Conservation (phyloP, 108 stramenopile genomes). For the Fistulifera pelliculosa region DNA sequence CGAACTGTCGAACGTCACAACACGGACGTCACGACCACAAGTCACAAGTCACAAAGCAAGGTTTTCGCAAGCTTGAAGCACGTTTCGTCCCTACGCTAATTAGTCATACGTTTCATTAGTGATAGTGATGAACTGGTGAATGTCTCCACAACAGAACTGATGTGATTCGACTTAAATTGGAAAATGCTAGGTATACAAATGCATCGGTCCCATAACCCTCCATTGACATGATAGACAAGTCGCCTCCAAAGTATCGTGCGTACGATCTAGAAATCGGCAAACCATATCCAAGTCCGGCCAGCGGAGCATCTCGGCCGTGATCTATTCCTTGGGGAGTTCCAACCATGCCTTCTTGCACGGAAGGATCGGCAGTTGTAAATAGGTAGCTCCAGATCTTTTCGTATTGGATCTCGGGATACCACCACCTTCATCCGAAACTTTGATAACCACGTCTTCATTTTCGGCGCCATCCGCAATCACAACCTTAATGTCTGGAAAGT, state of each 20-base stretch:
- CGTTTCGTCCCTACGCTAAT: no score
- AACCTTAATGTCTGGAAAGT: conserved; percentile 88
- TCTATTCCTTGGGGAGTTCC: conserved; percentile 56
- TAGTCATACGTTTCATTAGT: no score
- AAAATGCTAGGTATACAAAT: conserved; percentile 85
- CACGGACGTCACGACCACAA: no score
- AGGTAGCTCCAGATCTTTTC: conserved; percentile 94
- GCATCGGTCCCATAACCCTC: conserved; percentile 99
- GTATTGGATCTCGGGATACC: conserved; percentile 94
- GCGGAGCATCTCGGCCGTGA: conserved; percentile 79
- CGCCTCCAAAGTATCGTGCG: conserved; percentile 97
- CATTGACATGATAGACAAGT: conserved; percentile 97
- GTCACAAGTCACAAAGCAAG: no score
- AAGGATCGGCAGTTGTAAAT: conserved; percentile 83
- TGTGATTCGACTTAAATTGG: no score
- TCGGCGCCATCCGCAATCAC: conserved; percentile 95
- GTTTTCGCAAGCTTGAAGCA: no score
- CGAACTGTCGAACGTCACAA: no score
- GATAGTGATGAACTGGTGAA: no score
- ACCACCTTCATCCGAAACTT: conserved; percentile 97
- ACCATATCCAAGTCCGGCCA: conserved; percentile 97
- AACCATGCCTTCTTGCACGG: conserved; percentile 77
- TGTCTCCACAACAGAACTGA: no score
- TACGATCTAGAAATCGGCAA: conserved; percentile 94
- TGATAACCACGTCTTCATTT: conserved; percentile 99